phyloP scores from a whole-genome alignment of 768 basidiomycete genomes.

The Mycena alexandri region DNA sequence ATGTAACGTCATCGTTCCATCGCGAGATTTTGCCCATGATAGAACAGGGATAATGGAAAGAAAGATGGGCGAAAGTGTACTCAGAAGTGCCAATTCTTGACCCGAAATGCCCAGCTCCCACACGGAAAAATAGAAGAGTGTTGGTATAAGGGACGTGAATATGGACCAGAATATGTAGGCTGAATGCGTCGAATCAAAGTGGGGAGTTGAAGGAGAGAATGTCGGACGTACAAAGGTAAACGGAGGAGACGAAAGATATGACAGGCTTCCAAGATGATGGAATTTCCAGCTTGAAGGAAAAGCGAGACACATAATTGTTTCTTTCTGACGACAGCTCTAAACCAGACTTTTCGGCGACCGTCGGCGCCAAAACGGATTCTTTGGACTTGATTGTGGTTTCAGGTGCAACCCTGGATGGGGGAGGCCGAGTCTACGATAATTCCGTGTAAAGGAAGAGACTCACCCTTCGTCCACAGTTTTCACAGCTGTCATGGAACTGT shows the following conservation, averaged over 20 bases:
- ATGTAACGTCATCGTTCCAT: conserved; percentile 64
- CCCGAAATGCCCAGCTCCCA: conserved; percentile 92
- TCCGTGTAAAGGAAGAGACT: neutral
- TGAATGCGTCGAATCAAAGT: conserved; percentile 42
- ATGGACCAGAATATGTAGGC: conserved; percentile 88
- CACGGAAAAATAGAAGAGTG: conserved; percentile 92
- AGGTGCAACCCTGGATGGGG: neutral
- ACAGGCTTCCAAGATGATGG: conserved; percentile 32
- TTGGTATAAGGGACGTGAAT: conserved; percentile 81
- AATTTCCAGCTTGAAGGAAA: conserved; percentile 12
- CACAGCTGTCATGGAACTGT: conserved; percentile 4
- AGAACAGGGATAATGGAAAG: conserved; percentile 62
- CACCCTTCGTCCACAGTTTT: neutral
- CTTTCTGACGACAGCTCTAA: neutral
- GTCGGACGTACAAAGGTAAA: conserved; percentile 69
- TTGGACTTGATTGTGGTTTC: neutral
- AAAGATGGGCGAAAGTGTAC: conserved; percentile 76
- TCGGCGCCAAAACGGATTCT: neutral
- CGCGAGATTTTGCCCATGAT: conserved; percentile 59
- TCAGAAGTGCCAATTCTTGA: conserved; percentile 80
- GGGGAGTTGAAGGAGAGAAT: conserved; percentile 12
- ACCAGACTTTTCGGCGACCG: neutral
- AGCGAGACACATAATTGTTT: neutral
- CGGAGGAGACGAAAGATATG: conserved; percentile 53
- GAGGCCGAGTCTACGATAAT: neutral